Base-by-base conservation (phyloP, 192 early-diverging fungal genomes). In the Funneliformis mosseae region DNA sequence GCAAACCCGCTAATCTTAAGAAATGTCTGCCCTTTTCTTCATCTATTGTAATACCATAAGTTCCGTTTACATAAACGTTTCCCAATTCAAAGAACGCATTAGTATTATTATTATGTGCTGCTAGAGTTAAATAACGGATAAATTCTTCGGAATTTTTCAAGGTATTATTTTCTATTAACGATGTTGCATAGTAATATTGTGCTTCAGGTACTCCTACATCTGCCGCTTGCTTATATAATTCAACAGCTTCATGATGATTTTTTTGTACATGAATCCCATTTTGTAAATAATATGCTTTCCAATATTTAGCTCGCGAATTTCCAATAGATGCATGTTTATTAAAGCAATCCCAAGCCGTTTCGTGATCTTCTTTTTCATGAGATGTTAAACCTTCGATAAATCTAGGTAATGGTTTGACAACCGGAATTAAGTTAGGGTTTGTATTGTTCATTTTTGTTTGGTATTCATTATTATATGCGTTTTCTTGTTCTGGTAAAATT, bases 311-410 rank as follows among this genome's bases (percentile, higher is more conserved):
- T n/a, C 25, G 55, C 4, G 38, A 27, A 41, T 76, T 76, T 27
- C 60, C 41, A 41, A 61, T 62, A n/a, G 33, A 18, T 41, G 48
- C 25, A 62, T 76, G 74, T 23, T 12, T 8, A 4, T 76, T 42
- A 43, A 76, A 76, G 38, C 50, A 76, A 41, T 76, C 41, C 50
- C 50, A 76, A 23, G 74, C 74, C n/a, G 42, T 76, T 43, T 42
- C 3, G 42, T 61, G 11, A 62, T 76, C 50, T 5, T 8, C 27
- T 16, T 3, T 18, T 62, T 62, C 60, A 76, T 62, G 48, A 42
- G 59, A 28, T 21, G 18, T 63, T 8, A 76, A 61, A 38, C 74
- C 55, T 48, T 76, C 59, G 8, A 8, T 5, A 39, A 74, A 74
- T n/a, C 46, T 23, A 50, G 23, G 74, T 27, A 42, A 42, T 38